Conservation (phyloP, 352 stramenopile genomes). For the Globisporangium megalacanthum region DNA sequence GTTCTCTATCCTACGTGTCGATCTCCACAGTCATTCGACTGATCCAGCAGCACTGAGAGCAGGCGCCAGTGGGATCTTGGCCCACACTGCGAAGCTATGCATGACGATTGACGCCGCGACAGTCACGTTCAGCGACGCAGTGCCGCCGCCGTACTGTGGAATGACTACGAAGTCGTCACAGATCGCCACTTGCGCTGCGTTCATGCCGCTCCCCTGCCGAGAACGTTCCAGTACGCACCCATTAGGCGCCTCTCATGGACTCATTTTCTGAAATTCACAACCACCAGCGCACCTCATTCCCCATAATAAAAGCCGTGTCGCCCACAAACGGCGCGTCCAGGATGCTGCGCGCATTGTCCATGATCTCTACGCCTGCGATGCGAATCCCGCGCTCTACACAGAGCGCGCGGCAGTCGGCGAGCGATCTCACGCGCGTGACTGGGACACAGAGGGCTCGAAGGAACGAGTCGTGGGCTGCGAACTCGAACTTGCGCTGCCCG, state of each 20-base stretch:
- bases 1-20: too few relatives aligned
- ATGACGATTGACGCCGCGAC: conserved; percentile 93
- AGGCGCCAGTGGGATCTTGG: conserved; percentile 24
- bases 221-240: neutral
- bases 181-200: conserved; percentile 84
- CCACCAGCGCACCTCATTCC: conserved; percentile 83
- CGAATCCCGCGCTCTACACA: conserved; percentile 57
- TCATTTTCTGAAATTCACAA: neutral
- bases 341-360: conserved; percentile 72
- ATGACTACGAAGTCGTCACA: conserved; percentile 95
- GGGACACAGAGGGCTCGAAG: conserved; percentile 37
- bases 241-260: too few relatives aligned
- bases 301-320: conserved; percentile 93
- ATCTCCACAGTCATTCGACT: neutral
- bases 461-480: conserved; percentile 46
- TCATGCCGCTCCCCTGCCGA: conserved; percentile 85
- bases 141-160: conserved; percentile 92
- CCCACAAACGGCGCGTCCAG: conserved; percentile 65
- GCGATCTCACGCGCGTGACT: conserved; percentile 69
- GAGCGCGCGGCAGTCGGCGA: conserved; percentile 72
- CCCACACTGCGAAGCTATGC: conserved; percentile 87
- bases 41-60: neutral
- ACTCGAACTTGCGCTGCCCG: conserved; percentile 79
- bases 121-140: conserved; percentile 94
- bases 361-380: conserved; percentile 94